A percentile compares a stretch with the other conserved stretches of the same genome.
Evolutionary conservation across 352 stramenopile genomes (phyloP).

Genomic region (Globisporangium nunn): DNA sequence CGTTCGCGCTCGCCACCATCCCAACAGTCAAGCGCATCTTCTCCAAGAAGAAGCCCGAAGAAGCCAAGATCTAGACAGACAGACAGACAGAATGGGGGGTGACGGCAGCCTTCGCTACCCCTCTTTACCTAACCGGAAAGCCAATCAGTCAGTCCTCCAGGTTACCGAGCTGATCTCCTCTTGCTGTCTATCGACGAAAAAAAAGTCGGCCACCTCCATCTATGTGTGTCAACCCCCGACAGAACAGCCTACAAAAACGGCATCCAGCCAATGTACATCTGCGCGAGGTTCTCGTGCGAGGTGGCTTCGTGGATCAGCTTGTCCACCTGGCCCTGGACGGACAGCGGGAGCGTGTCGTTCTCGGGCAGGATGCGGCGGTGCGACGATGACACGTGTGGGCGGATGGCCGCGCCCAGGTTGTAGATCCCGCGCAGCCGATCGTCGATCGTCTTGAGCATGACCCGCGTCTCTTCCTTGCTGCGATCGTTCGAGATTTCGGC

Average conservation of each 20-base stretch:
- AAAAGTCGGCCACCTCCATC: no score
- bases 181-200: no score
- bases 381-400: conserved; percentile 49
- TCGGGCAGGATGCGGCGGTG: conserved; percentile 67
- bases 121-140: neutral
- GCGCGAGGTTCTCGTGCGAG: conserved; percentile 86
- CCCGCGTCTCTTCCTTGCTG: conserved; percentile 81
- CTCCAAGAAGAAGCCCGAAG: conserved; percentile 30
- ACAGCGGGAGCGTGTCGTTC: conserved; percentile 87
- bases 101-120: no score
- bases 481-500: conserved; percentile 56
- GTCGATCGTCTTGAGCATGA: conserved; percentile 88
- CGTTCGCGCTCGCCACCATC: conserved; percentile 80
- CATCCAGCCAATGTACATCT: conserved; percentile 97
- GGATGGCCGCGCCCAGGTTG: conserved; percentile 83
- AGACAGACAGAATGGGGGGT: neutral
- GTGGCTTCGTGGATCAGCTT: conserved; percentile 93
- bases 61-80: neutral
- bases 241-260: conserved; percentile 57
- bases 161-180: neutral
- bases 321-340: conserved; percentile 90
- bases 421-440: conserved; percentile 90
- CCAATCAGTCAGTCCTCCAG: neutral
- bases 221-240: no score
- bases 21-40: conserved; percentile 71